Evolutionary conservation across 306 rosid species (phyloP), one percentile per base, ranked within the genome.

Genomic region (Citrullus amarus): DNA sequence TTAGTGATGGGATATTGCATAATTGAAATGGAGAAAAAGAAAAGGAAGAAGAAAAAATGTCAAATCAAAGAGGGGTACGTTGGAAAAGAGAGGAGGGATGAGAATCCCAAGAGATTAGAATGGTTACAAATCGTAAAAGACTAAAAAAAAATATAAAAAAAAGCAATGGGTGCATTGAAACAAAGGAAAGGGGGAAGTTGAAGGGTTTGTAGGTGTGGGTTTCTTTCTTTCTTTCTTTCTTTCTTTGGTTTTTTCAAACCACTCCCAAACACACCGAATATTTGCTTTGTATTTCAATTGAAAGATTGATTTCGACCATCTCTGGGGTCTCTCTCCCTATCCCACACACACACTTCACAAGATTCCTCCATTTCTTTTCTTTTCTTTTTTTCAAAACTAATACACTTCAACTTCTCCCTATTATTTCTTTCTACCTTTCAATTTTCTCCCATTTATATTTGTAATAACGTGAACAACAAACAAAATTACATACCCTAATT

Each of bases 51-150:
- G 20, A 50, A 69, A 58, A 58, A 59, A 25, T 36, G 69, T 65
- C 39, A 44, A 66, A 46, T 67, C 57, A 34, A 15, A 51, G 63
- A 3, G 38, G 56, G 56, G 36, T 55, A 17, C 36, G 66, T 32
- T 62, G 75, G 63, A 63, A 74, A 75, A 61, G 68, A 53, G 44
- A 36, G 51, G 53, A 25, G 54, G 54, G 5, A 6, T 43, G 78
- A 76, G 86, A 82, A 83, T 80, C 86, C 86, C 86, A 48, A 84
- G 86, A 80, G 84, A 80, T 48, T 48, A 61, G 59, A 71, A 71
- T 83, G 76, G 61, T 1, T 51, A 77, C 79, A 78, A 73, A 67
- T 74, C 82, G 60, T 75, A 82, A 75, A 75, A 41, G 54, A 76
- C 59, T 65, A 43, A 43, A 65, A 63, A 8, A 10, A 44, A 44